Evolutionary conservation across 192 early-diverging fungal genomes (phyloP).

Genomic region (Coemansia guatemalensis): DNA sequence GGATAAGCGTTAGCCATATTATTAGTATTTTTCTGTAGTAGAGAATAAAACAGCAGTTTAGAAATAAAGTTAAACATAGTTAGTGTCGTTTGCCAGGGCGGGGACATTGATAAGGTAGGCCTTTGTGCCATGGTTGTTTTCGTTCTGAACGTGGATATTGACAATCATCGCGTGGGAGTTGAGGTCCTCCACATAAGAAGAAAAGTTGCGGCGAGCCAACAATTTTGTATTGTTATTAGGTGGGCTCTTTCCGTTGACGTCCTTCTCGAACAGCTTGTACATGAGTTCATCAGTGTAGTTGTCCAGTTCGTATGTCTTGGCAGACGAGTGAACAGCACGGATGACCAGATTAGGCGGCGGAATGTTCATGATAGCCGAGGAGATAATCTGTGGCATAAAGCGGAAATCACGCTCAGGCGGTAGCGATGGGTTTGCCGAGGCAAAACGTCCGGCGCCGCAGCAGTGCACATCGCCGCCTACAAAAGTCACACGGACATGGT

Average conservation of each 20-base stretch:
- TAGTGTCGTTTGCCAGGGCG: constrained; percentile 12
- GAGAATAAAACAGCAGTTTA: neutral
- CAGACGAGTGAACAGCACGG: constrained; percentile 61
- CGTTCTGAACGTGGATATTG: constrained; percentile 58
- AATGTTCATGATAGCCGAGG: constrained; percentile 78
- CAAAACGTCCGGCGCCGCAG: constrained; percentile 64
- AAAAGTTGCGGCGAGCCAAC: constrained; percentile 62
- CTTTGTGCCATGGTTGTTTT: constrained; percentile 49
- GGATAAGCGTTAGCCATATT: neutral
- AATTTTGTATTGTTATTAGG: constrained; percentile 56
- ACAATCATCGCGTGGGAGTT: constrained; percentile 45
- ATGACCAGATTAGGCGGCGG: constrained; percentile 75
- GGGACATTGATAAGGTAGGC: constrained; percentile 55
- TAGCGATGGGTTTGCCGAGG: constrained; percentile 52
- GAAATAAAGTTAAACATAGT: neutral
- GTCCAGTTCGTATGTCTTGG: constrained; percentile 59
- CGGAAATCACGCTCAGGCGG: constrained; percentile 62
- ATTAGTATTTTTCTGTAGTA: neutral
- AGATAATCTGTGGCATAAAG: constrained; percentile 78
- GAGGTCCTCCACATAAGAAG: constrained; percentile 51
- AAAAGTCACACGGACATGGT: constrained; percentile 72
- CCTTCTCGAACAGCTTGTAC: constrained; percentile 66
- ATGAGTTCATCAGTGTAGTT: constrained; percentile 68
- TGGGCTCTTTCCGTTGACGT: constrained; percentile 64
- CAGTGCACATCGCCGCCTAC: constrained; percentile 80